Percentiles rank a stretch among this genome's conserved stretches.
Conservation (phyloP, 2,329 filamentous ascomycete species). For the Fusarium palustre region DNA sequence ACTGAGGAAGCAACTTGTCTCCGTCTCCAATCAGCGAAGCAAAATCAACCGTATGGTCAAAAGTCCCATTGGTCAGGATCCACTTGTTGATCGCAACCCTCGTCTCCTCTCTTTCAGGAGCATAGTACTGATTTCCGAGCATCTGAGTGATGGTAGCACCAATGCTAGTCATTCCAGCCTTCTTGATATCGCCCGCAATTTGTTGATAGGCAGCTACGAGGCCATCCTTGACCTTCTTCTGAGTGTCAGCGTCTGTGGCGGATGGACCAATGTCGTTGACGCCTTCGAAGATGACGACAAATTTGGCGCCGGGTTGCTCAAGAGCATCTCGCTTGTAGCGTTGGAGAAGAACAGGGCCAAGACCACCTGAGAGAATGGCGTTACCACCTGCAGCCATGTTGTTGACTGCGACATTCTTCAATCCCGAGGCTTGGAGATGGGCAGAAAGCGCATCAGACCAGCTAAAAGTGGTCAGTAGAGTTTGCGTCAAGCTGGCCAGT, state of each 20-base stretch:
- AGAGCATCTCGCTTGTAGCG: conserved; percentile 32
- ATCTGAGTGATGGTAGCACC: conserved; percentile 30
- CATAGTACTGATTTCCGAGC: conserved; percentile 25
- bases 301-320: conserved; percentile 21
- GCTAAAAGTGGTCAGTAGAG: neutral
- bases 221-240: conserved; percentile 1
- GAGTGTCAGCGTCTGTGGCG: conserved; percentile 6
- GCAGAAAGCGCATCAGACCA: conserved; percentile 33
- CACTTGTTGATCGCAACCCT: conserved; percentile 26
- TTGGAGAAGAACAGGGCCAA: conserved; percentile 24
- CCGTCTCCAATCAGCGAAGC: conserved; percentile 23
- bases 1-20: conserved; percentile 24
- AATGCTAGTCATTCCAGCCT: neutral
- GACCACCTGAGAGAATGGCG: conserved; percentile 28
- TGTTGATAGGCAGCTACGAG: conserved; percentile 18
- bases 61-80: conserved; percentile 23
- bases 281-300: conserved; percentile 23
- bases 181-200: conserved; percentile 11
- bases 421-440: conserved; percentile 14
- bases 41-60: conserved; percentile 32
- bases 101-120: conserved; percentile 14
- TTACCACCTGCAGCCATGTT: conserved; percentile 36
- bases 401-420: conserved; percentile 27
- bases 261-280: conserved; percentile 31
- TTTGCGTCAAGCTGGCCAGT: rapidly evolving